phyloP scores from a whole-genome alignment of 2,329 filamentous ascomycete genomes.

The Lizonia empirigonia region DNA sequence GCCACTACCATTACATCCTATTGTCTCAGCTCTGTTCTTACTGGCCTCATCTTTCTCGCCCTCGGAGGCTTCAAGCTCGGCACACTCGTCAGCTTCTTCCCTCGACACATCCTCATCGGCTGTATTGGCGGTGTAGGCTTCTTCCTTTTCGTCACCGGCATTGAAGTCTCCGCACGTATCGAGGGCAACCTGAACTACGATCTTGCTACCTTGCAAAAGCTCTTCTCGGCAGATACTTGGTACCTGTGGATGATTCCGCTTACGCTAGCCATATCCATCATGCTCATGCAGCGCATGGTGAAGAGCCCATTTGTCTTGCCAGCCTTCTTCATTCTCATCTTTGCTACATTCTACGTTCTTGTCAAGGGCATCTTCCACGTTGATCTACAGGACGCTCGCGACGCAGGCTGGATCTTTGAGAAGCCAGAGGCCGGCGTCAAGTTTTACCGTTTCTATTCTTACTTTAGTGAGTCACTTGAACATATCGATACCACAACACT shows the following conservation, averaged over 20 bases:
- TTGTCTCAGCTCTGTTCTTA: slow-evolving; percentile 86
- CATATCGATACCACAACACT: not conserved
- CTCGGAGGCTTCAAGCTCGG: slow-evolving; percentile 89
- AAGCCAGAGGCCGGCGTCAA: slow-evolving; percentile 83
- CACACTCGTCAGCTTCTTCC: slow-evolving; percentile 95
- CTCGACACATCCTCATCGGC: slow-evolving; percentile 91
- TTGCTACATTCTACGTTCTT: slow-evolving; percentile 77
- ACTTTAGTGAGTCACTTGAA: slow-evolving; percentile 72
- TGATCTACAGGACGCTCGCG: slow-evolving; percentile 69
- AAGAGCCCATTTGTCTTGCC: slow-evolving; percentile 86
- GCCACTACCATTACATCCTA: slow-evolving; percentile 94
- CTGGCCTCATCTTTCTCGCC: slow-evolving; percentile 86
- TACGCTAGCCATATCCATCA: slow-evolving; percentile 73
- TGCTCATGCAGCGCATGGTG: slow-evolving; percentile 75
- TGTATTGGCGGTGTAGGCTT: slow-evolving; percentile 97
- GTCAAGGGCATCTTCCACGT: slow-evolving; percentile 72
- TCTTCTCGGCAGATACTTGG: slow-evolving; percentile 75
- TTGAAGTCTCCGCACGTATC: slow-evolving; percentile 90
- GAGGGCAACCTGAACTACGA: slow-evolving; percentile 86
- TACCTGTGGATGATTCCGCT: slow-evolving; percentile 85
- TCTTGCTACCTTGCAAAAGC: slow-evolving; percentile 72
- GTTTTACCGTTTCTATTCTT: slow-evolving; percentile 97
- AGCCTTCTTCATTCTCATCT: slow-evolving; percentile 80
- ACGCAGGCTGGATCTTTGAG: slow-evolving; percentile 87
- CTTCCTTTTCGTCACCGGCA: slow-evolving; percentile 88